phyloP scores from a whole-genome alignment of 176 grass and related monocot species.

The Oryza glaberrima region DNA sequence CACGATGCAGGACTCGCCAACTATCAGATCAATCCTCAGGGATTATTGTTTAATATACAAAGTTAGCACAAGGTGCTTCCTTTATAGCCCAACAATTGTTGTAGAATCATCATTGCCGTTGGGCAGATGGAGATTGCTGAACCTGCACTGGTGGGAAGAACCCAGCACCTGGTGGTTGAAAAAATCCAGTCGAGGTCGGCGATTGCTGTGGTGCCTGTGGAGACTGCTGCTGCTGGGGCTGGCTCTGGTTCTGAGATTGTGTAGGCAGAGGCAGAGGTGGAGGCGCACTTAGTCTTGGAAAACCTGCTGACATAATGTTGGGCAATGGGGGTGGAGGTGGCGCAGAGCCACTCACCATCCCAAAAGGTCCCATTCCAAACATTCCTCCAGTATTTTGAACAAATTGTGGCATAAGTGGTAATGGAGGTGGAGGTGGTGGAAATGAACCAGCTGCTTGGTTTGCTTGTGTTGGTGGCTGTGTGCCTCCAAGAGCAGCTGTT shows the following conservation, averaged over 20 bases:
- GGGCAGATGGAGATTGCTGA: slow-evolving; percentile 69
- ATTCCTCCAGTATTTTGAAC: slow-evolving; percentile 59
- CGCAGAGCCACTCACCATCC: slow-evolving; percentile 54
- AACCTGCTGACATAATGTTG: slow-evolving; percentile 45
- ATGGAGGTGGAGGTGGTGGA: slow-evolving; percentile 61
- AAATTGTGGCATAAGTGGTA: slow-evolving; percentile 67
- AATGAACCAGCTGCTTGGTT: slow-evolving; percentile 53
- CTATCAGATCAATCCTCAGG: slow-evolving; percentile 1
- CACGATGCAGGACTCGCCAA: slow-evolving; percentile 19
- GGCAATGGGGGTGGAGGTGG: slow-evolving; percentile 57
- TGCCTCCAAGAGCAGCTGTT: slow-evolving; percentile 42
- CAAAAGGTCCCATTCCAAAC: slow-evolving; percentile 51
- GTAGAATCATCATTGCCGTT: slow-evolving; percentile 66
- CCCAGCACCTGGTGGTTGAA: slow-evolving; percentile 55
- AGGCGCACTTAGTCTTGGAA: slow-evolving; percentile 46
- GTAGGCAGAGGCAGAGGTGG: slow-evolving; percentile 54
- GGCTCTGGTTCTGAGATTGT: slow-evolving; percentile 50
- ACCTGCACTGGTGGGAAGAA: slow-evolving; percentile 73
- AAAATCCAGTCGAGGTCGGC: slow-evolving; percentile 63
- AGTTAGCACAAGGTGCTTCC: slow-evolving; percentile 45
- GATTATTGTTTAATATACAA: slow-evolving; percentile 69
- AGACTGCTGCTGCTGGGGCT: slow-evolving; percentile 72
- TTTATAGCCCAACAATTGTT: slow-evolving; percentile 15
- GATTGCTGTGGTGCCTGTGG: slow-evolving; percentile 58
- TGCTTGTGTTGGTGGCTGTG: slow-evolving; percentile 35